Evolutionary conservation across 2,329 filamentous ascomycete species (phyloP).

Genomic region (Eutypella sp.): DNA sequence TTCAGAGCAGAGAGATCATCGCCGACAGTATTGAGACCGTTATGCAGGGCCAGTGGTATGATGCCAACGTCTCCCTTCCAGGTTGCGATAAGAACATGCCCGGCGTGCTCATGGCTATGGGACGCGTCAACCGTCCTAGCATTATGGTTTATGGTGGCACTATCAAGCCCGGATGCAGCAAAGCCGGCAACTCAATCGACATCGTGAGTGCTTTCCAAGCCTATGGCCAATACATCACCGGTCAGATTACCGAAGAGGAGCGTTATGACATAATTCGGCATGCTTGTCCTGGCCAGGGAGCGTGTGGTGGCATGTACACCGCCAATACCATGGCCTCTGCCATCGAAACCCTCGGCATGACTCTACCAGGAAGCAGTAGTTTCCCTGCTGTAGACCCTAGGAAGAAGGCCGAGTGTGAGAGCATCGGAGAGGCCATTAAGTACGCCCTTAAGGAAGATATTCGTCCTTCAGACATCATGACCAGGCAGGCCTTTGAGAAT

Average conservation of each 20-base stretch:
- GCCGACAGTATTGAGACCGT: constrained; percentile 98
- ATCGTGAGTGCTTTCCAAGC: constrained; percentile 98
- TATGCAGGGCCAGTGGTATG: constrained; percentile 98
- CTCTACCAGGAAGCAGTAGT: constrained; percentile 76
- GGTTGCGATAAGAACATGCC: constrained; percentile 99
- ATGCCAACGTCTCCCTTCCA: constrained; percentile 92
- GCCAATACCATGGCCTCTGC: constrained; percentile 74
- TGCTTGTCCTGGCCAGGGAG: constrained; percentile 79
- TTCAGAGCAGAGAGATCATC: constrained; percentile 94
- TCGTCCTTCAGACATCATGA: constrained; percentile 71
- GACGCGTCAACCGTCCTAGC: constrained; percentile 85
- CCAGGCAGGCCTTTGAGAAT: constrained; percentile 75
- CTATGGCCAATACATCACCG: constrained; percentile 90
- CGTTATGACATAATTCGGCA: constrained; percentile 92
- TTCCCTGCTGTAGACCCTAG: constrained; percentile 68
- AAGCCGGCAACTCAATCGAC: constrained; percentile 72
- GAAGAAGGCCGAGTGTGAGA: constrained; percentile 69
- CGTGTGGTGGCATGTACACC: constrained; percentile 83
- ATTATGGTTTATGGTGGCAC: constrained; percentile 98
- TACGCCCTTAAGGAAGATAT: constrained; percentile 73
- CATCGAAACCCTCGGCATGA: constrained; percentile 70
- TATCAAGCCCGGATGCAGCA: constrained; percentile 85
- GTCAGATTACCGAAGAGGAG: constrained; percentile 84
- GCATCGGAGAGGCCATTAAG: constrained; percentile 68
- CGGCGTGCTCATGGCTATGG: constrained; percentile 88